Percentiles rank a stretch among this genome's conserved stretches.
These are phyloP conservation scores for Globisporangium barbulae DNA, from an alignment of 352 stramenopile species.

Conservation along the genomic window DNA sequence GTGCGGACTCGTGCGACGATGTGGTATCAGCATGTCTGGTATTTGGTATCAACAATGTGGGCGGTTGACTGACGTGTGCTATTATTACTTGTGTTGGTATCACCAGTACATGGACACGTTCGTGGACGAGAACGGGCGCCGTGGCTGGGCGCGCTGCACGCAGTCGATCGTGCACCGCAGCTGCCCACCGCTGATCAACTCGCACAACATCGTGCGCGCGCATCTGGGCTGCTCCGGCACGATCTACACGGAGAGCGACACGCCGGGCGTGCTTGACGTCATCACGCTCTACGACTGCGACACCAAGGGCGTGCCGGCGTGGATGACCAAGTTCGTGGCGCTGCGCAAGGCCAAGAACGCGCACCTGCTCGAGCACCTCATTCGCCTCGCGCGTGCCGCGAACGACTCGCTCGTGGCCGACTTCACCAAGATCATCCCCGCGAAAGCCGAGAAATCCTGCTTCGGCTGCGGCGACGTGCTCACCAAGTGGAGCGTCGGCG, in stretches of 20 bases:
- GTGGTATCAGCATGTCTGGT: neutral
- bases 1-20: neutral
- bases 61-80: neutral
- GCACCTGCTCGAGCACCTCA: constrained; percentile 57
- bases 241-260: constrained; percentile 55
- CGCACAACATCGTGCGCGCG: constrained; percentile 53
- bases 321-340: constrained; percentile 62
- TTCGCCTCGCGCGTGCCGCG: constrained; percentile 51
- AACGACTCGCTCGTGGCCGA: constrained; percentile 41
- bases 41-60: neutral
- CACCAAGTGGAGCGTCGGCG: constrained; percentile 35
- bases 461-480: constrained; percentile 43
- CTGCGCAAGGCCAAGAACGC: constrained; percentile 57
- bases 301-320: constrained; percentile 54
- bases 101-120: constrained; percentile 57
- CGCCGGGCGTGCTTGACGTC: constrained; percentile 46
- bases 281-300: constrained; percentile 60
- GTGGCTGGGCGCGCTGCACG: constrained; percentile 57
- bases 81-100: too few species aligned
- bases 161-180: constrained; percentile 66
- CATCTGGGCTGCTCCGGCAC: constrained; percentile 57
- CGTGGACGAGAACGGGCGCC: constrained; percentile 45
- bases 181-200: constrained; percentile 46
- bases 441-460: constrained; percentile 32
- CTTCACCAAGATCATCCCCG: constrained; percentile 31